phyloP scores from a whole-genome alignment of 116 monocot species.

The Dioscorea cayenensis region DNA sequence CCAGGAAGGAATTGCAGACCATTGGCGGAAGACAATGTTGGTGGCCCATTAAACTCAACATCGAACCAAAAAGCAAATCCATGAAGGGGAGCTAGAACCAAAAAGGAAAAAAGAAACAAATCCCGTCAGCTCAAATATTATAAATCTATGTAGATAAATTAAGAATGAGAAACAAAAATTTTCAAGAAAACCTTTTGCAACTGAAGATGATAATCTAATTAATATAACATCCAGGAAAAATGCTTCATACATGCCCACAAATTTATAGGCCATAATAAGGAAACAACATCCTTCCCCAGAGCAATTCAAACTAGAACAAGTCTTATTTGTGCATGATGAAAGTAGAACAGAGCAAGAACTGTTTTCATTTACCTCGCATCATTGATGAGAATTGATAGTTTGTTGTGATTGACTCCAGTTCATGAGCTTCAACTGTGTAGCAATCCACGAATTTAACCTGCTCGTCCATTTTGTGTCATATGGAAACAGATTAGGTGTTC shows the following conservation, averaged over 20 bases:
- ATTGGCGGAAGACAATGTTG: conserved; percentile 13
- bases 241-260: background rate
- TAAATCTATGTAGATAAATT: background rate
- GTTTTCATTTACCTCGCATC: conserved; percentile 64
- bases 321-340: background rate
- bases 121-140: background rate
- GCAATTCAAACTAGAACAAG: background rate
- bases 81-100: conserved; percentile 64
- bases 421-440: conserved; percentile 58
- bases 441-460: conserved; percentile 93
- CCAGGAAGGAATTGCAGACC: conserved; percentile 15
- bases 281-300: background rate
- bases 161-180: background rate
- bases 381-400: conserved; percentile 78
- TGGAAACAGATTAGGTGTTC: no score
- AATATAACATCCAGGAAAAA: background rate
- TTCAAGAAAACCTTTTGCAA: background rate
- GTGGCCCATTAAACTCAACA: conserved; percentile 84
- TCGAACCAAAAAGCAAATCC: conserved; percentile 98
- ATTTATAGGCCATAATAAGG: background rate
- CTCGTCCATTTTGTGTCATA: background rate
- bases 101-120: background rate
- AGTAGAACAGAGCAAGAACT: background rate
- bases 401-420: conserved; percentile 78
- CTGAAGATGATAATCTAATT: background rate